A percentile compares a stretch with the other conserved stretches of the same genome.
phyloP scores from a whole-genome alignment of 164 flowering plant genomes.

The Tetracentron sinense region DNA sequence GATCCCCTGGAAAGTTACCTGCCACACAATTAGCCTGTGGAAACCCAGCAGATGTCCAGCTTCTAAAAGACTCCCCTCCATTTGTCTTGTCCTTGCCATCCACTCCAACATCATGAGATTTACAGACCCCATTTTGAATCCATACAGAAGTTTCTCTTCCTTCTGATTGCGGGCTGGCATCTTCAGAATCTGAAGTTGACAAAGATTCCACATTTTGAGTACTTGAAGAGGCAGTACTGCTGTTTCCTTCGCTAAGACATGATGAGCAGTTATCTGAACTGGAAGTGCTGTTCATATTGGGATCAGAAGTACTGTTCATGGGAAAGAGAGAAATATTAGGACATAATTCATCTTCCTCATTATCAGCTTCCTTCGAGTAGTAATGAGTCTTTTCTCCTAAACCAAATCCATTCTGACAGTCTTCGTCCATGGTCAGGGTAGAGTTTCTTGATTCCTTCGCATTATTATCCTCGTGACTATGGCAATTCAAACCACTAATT shows the following conservation, averaged over 20 bases:
- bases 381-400: slow-evolving; percentile 16
- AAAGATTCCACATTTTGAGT: slow-evolving; percentile 57
- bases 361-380: slow-evolving; percentile 21
- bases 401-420: slow-evolving; percentile 20
- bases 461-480: slow-evolving; percentile 17
- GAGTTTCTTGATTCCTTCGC: slow-evolving; percentile 19
- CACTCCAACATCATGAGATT: slow-evolving; percentile 22
- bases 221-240: slow-evolving; percentile 52
- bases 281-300: slow-evolving; percentile 37
- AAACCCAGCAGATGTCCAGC: slow-evolving; percentile 12
- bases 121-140: slow-evolving; percentile 27
- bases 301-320: slow-evolving; percentile 30
- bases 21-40: slow-evolving; percentile 18
- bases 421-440: slow-evolving; percentile 13
- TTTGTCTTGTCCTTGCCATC: slow-evolving; percentile 27
- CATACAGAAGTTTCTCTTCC: slow-evolving; percentile 40
- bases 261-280: slow-evolving; percentile 81
- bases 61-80: slow-evolving; percentile 24
- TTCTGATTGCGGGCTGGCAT: slow-evolving; percentile 60
- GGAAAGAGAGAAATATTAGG: slow-evolving; percentile 9
- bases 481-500: slow-evolving; percentile 15
- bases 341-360: slow-evolving; percentile 29
- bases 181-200: slow-evolving; percentile 86
- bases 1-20: slow-evolving; percentile 13
- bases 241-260: slow-evolving; percentile 82